These are phyloP conservation scores for Xerocomellus intermedius DNA, from an alignment of 768 basidiomycete genomes.

Conservation along the genomic window DNA sequence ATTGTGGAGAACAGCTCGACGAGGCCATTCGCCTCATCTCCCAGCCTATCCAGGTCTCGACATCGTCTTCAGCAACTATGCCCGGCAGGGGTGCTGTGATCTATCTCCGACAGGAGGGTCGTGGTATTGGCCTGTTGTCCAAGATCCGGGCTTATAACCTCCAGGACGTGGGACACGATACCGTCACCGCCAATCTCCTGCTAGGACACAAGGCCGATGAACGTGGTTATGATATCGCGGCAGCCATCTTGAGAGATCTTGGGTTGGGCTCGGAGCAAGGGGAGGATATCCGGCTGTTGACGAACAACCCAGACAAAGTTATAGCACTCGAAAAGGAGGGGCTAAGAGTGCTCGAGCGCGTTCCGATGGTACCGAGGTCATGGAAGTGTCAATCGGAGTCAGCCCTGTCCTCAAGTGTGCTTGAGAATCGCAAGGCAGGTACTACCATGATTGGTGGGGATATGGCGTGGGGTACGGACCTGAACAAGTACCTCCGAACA, in stretches of 20 bases:
- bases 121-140: constrained; percentile 92
- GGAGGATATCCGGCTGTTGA: constrained; percentile 75
- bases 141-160: constrained; percentile 98
- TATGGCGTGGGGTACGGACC: constrained; percentile 73
- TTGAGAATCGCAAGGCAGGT: constrained; percentile 47
- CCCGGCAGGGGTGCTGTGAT: constrained; percentile 91
- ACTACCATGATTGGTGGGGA: constrained; percentile 82
- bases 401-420: neutral
- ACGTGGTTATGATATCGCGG: constrained; percentile 89
- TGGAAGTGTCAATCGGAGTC: constrained; percentile 51
- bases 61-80: constrained; percentile 41
- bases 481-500: constrained; percentile 93
- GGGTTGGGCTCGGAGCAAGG: constrained; percentile 59
- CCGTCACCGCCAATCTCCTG: constrained; percentile 95
- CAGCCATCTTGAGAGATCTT: constrained; percentile 85
- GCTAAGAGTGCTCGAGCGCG: constrained; percentile 73
- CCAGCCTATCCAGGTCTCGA: constrained; percentile 54
- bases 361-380: constrained; percentile 91
- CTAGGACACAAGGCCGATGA: constrained; percentile 95
- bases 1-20: constrained; percentile 98
- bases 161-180: constrained; percentile 97
- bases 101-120: constrained; percentile 95
- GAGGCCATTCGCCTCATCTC: constrained; percentile 93
- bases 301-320: constrained; percentile 98
- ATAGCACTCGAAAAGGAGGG: constrained; percentile 83